These are phyloP conservation scores for Sporisorium reilianum DNA, from an alignment of 1,284 basidiomycete species.

Conservation along the genomic window DNA sequence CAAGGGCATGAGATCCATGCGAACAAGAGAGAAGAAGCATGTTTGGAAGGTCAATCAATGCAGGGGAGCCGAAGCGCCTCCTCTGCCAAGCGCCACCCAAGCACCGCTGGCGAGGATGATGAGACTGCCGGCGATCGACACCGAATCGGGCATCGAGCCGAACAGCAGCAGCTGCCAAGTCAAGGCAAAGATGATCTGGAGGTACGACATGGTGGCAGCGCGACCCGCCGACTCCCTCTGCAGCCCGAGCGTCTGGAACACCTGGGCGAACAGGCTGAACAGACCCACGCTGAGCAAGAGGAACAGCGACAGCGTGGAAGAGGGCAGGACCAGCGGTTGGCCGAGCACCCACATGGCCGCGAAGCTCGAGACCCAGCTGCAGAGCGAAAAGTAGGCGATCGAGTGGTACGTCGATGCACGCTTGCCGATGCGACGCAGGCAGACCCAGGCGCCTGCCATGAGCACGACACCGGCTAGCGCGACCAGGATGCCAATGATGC, in stretches of 20 bases:
- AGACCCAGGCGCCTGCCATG: slow-evolving; percentile 76
- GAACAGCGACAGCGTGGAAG: slow-evolving; percentile 21
- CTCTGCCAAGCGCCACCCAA: slow-evolving; percentile 41
- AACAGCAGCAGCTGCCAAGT: slow-evolving; percentile 44
- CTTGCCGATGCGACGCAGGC: slow-evolving; percentile 79
- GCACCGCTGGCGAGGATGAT: slow-evolving; percentile 45
- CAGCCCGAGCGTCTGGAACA: slow-evolving; percentile 54
- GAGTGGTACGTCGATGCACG: slow-evolving; percentile 80
- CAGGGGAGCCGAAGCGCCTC: slow-evolving; percentile 27
- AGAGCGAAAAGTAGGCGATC: slow-evolving; percentile 77
- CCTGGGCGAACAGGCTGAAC: slow-evolving; percentile 52
- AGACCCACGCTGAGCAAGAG: slow-evolving; percentile 46
- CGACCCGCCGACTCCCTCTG: slow-evolving; percentile 54
- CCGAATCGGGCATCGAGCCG: slow-evolving; percentile 30
- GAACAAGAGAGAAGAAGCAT: background rate
- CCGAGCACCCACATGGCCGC: slow-evolving; percentile 60
- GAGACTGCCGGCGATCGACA: slow-evolving; percentile 38
- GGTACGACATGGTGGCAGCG: slow-evolving; percentile 52
- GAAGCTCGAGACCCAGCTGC: slow-evolving; percentile 75
- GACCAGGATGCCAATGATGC: slow-evolving; percentile 70
- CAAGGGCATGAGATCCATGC: background rate
- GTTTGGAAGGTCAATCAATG: slow-evolving; percentile 14
- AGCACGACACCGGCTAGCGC: slow-evolving; percentile 76
- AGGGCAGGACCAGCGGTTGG: slow-evolving; percentile 45
- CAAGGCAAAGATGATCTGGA: slow-evolving; percentile 48